Evolutionary conservation across 345 rosid genomes (phyloP).

Genomic region (Bruguiera sexangula): DNA sequence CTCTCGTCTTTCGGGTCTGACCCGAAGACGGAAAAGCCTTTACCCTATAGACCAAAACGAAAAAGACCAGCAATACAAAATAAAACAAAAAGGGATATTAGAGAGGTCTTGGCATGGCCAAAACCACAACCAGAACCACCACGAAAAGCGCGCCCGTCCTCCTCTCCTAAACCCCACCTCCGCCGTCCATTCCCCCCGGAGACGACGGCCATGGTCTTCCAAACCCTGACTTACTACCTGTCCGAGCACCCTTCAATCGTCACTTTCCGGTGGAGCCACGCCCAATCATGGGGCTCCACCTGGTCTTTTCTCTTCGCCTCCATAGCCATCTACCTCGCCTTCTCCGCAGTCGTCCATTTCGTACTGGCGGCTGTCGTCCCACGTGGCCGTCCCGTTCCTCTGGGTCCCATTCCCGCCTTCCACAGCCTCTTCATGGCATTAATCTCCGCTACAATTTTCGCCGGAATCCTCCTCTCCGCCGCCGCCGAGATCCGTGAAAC

Average conservation of each 20-base stretch:
- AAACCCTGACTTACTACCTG: slow-evolving; percentile 53
- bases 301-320: slow-evolving; percentile 82
- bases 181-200: background rate
- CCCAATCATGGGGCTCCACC: slow-evolving; percentile 86
- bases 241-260: slow-evolving; percentile 75
- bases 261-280: slow-evolving; percentile 82
- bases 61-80: too few species aligned
- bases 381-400: slow-evolving; percentile 41
- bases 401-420: slow-evolving; percentile 70
- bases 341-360: slow-evolving; percentile 48
- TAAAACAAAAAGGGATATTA: too few species aligned
- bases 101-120: too few species aligned
- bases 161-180: background rate
- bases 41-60: too few species aligned
- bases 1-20: too few species aligned
- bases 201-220: background rate
- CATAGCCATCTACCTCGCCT: slow-evolving; percentile 49
- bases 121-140: background rate
- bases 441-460: slow-evolving; percentile 58
- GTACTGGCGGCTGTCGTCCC: slow-evolving; percentile 38
- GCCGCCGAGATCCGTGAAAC: slow-evolving; percentile 78
- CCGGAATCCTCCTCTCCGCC: slow-evolving; percentile 74
- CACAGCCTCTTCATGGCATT: slow-evolving; percentile 73
- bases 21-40: too few species aligned
- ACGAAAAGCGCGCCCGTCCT: slow-evolving; percentile 1